Percentiles rank a stretch among this genome's conserved stretches.
Conservation (phyloP, 2,329 filamentous ascomycete genomes). For the Fusarium sp. region DNA sequence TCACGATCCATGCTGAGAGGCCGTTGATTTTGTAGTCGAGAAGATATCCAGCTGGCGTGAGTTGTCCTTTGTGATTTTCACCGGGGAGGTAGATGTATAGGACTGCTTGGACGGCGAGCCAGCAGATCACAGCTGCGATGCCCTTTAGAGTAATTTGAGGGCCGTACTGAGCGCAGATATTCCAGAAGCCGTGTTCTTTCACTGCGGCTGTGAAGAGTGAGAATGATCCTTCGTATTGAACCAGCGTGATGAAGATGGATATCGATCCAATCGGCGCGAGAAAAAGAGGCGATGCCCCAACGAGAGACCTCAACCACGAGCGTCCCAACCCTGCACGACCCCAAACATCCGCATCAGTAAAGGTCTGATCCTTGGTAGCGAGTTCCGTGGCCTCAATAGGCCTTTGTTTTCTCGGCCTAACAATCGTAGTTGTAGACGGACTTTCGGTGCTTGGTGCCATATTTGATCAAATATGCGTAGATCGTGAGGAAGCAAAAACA, state of each 20-base stretch:
- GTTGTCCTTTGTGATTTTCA: constrained; percentile 49
- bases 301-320: constrained; percentile 39
- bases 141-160: constrained; percentile 33
- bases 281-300: constrained; percentile 40
- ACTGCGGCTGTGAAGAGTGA: constrained; percentile 18
- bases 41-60: constrained; percentile 56
- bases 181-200: constrained; percentile 30
- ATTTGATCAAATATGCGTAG: not conserved
- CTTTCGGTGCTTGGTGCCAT: constrained; percentile 10
- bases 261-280: constrained; percentile 40
- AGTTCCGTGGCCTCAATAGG: not conserved
- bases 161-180: constrained; percentile 24
- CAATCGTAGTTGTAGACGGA: constrained; percentile 1
- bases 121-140: constrained; percentile 18
- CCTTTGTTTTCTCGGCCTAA: not conserved
- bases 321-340: constrained; percentile 41
- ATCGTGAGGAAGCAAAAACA: not conserved
- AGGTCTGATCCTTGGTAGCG: not conserved
- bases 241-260: constrained; percentile 41
- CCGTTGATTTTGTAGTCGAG: constrained; percentile 58
- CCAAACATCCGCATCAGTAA: constrained; percentile 27
- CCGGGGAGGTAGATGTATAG: constrained; percentile 31
- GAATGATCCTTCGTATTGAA: constrained; percentile 36
- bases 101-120: constrained; percentile 27
- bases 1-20: constrained; percentile 53